A percentile compares a stretch with the other conserved stretches of the same genome.
Conservation (phyloP, 164 flowering plant genomes). For the Vitis labrusca region DNA sequence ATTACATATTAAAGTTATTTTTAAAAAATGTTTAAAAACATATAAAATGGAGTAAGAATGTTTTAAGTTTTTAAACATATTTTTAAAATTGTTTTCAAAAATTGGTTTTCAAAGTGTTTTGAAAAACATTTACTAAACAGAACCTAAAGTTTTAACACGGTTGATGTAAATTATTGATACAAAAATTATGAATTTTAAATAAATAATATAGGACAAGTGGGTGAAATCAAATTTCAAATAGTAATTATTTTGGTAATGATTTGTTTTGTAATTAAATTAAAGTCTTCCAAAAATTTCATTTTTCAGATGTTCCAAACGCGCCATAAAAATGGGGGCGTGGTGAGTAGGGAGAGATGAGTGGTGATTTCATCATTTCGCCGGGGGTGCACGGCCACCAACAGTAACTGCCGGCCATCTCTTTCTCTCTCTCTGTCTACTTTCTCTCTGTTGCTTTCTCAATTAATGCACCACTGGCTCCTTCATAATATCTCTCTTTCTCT, state of each 20-base stretch:
- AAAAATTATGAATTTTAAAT: too few species aligned
- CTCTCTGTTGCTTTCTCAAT: constrained; percentile 21
- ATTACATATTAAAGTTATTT: too few species aligned
- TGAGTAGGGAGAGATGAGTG: too few species aligned
- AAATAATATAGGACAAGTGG: too few species aligned
- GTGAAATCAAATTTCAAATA: neutral
- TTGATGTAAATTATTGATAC: too few species aligned
- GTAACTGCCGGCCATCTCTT: neutral
- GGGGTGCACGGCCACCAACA: neutral
- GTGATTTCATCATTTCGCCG: neutral
- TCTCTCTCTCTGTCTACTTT: constrained; percentile 1
- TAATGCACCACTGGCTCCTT: constrained; percentile 15
- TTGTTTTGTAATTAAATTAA: neutral
- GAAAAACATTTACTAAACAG: too few species aligned
- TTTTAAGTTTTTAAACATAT: too few species aligned
- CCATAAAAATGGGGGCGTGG: neutral
- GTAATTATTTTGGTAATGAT: neutral
- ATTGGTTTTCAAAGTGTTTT: too few species aligned
- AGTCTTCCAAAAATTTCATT: neutral
- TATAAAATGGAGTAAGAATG: too few species aligned
- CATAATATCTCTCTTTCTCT: neutral
- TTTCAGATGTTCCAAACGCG: neutral
- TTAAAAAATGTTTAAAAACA: too few species aligned
- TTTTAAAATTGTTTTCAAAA: too few species aligned
- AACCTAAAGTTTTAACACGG: too few species aligned